Base-by-base conservation (phyloP, 768 basidiomycete genomes). In the Cubamyces sp. region DNA sequence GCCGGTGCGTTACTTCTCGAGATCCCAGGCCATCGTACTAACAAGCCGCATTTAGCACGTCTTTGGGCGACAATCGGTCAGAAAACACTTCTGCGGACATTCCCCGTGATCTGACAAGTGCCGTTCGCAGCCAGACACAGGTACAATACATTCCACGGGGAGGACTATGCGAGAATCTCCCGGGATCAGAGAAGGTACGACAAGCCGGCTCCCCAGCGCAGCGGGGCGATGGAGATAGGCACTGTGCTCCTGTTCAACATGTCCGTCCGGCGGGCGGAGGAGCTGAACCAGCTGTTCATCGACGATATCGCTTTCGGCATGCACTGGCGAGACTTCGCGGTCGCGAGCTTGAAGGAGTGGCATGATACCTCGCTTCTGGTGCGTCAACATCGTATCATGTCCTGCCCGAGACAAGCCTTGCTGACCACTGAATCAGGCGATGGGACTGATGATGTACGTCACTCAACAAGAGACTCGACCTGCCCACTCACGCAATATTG, bases 101-200 rank as follows among this genome's bases (percentile, higher is more conserved):
- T 1, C n/a, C 12, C 3, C 30, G 3, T 19, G 4, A 14, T 28
- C 11, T 12, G 16, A 40, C 2, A 15, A 5, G 4, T 30, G 28
- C 28, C 25, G 3, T 9, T 3, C 2, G 14, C 25, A 70, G 70
- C 65, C 14, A 62, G 48, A 23, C 57, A 66, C 60, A 57, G 68
- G 19, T 72, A 66, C 48, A 61, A 70, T 43, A 68, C 69, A 21
- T 67, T 66, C 61, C 67, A 68, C 46, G 73, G 73, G 23, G 69
- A 72, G 34, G 55, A 66, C 4, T 50, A 67, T 23, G 70, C 70
- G 1, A 69, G 70, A 15, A 57, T 72, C 15, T 63, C 66, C 25
- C 60, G 71, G 6, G 55, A 55, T 21, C 71, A 71, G 46, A 55
- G 40, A 25, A 57, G 60, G 37, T 46, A 57, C 26, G 64, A 67